Percentiles rank a stretch among this genome's conserved stretches.
Conservation (phyloP, 768 basidiomycete species). For the Pilatotrama ljubarskyi region DNA sequence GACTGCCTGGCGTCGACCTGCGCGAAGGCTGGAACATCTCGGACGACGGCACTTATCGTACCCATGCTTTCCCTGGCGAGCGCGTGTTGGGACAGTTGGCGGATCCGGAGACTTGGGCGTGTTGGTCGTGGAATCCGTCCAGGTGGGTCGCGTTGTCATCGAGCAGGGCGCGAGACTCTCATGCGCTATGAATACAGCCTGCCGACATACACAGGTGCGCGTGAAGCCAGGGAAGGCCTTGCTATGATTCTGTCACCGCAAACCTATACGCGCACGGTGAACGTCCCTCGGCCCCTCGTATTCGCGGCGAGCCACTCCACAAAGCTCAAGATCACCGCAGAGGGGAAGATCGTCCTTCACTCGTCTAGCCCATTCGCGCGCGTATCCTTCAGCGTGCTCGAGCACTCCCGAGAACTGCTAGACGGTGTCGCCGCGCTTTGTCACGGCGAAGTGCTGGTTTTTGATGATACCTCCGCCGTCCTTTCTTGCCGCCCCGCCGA, state of each 20-base stretch:
- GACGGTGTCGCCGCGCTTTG: background rate
- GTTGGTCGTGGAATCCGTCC: conserved; percentile 18
- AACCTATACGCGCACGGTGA: background rate
- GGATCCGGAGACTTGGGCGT: conserved; percentile 19
- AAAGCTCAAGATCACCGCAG: conserved; percentile 10
- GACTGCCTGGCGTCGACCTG: conserved; percentile 19
- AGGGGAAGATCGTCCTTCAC: conserved; percentile 13
- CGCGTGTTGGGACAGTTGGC: conserved; percentile 19
- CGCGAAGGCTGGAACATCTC: conserved; percentile 19
- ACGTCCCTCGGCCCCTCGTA: conserved; percentile 18
- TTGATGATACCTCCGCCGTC: background rate
- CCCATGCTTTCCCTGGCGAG: conserved; percentile 1
- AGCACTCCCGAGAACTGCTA: conserved; percentile 8
- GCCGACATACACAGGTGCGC: background rate
- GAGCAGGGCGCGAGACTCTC: background rate
- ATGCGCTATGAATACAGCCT: background rate
- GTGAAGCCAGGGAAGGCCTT: background rate
- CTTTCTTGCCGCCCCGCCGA: background rate
- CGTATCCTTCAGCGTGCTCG: conserved; percentile 9
- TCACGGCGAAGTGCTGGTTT: background rate
- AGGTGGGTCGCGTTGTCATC: conserved; percentile 18
- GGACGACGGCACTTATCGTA: conserved; percentile 12
- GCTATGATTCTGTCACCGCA: conserved; percentile 20
- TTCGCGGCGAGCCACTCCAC: conserved; percentile 16
- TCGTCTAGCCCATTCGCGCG: background rate